Conservation (phyloP, 257 asterid genomes). For the Lycium barbarum region DNA sequence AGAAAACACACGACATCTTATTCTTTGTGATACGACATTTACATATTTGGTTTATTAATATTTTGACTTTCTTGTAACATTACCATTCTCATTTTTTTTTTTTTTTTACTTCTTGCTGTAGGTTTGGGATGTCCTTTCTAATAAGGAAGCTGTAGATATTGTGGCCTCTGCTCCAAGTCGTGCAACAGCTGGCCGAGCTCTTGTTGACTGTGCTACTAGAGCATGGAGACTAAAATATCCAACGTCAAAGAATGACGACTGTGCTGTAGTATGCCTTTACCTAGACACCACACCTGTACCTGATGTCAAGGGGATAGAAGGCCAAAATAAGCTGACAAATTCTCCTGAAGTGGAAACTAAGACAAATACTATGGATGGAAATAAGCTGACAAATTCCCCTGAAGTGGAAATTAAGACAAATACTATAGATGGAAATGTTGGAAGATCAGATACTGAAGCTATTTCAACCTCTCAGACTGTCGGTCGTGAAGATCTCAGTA, state of each 20-base stretch:
- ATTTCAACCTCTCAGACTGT: slow-evolving; percentile 34
- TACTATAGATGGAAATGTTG: background rate
- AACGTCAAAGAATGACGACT: slow-evolving; percentile 93
- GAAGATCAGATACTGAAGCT: slow-evolving; percentile 31
- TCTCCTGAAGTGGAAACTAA: slow-evolving; percentile 44
- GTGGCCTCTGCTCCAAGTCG: slow-evolving; percentile 91
- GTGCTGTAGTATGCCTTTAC: slow-evolving; percentile 91
- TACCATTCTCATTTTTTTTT: too few species aligned
- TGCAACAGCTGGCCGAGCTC: slow-evolving; percentile 87
- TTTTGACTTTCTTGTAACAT: too few species aligned
- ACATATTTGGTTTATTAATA: background rate
- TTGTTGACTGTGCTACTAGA: slow-evolving; percentile 91
- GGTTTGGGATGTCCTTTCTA: slow-evolving; percentile 99
- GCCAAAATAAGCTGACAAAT: slow-evolving; percentile 34
- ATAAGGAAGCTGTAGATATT: slow-evolving; percentile 92
- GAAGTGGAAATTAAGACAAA: slow-evolving; percentile 44
- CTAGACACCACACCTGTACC: slow-evolving; percentile 43
- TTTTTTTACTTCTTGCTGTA: too few species aligned
- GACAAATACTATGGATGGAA: slow-evolving; percentile 19
- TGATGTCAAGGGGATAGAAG: slow-evolving; percentile 34
- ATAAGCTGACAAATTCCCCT: slow-evolving; percentile 30
- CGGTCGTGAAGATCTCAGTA: slow-evolving; percentile 33
- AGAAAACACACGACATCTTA: background rate
- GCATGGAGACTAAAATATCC: slow-evolving; percentile 99
- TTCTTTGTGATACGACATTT: background rate